Base-by-base conservation (phyloP, 2,329 filamentous ascomycete genomes). In the Knufia petricola region DNA sequence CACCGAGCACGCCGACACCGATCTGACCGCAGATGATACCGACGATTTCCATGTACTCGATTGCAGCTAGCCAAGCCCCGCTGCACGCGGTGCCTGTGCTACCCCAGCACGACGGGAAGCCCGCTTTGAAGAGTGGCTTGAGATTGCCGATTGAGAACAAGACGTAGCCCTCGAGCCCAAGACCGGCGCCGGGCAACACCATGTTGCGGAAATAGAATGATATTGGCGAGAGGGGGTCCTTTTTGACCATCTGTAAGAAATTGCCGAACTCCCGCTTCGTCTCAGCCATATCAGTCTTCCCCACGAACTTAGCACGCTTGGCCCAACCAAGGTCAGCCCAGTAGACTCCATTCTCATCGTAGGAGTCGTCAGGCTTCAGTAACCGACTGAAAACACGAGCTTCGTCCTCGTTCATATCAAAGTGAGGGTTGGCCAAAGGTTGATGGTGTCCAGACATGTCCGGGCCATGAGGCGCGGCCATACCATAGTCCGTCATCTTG, bases 131-230 rank as follows among this genome's bases (percentile, higher is more conserved):
- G 9, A 96, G 75, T 3, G 89, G 85, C 62, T 85, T 81, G 55
- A 96, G 73, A 67, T 95, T 95, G 50, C 90, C 90, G 58, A 96
- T 95, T 54, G 89, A 95, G 75, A 96, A 96, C 17, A 96, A 78
- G 36, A 95, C 89, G 63, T 95, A 96, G 71, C 81, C 90, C 75
- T 96, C 90, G 23, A 96, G 78, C 63, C 88, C 84, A 45, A 96
- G 79, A 64, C 90, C 90, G 56, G 88, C 88, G 68, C 90, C 90
- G 43, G 90, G 90, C 50, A 96, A 80, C 47, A 95, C 84, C 68
- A 89, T 90, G 64, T 94, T 92, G 62, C 81, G 79, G 64, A 94
- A 84, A 66, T 96, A 96, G 75, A 82, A 92, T 20, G 76, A 72
- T n/a, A 96, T 49, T 0, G 89, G 88, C 48, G 82, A 85, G 13